Evolutionary conservation across 2,329 filamentous ascomycete genomes (phyloP).

Genomic region (Arthrinium puccinioides): DNA sequence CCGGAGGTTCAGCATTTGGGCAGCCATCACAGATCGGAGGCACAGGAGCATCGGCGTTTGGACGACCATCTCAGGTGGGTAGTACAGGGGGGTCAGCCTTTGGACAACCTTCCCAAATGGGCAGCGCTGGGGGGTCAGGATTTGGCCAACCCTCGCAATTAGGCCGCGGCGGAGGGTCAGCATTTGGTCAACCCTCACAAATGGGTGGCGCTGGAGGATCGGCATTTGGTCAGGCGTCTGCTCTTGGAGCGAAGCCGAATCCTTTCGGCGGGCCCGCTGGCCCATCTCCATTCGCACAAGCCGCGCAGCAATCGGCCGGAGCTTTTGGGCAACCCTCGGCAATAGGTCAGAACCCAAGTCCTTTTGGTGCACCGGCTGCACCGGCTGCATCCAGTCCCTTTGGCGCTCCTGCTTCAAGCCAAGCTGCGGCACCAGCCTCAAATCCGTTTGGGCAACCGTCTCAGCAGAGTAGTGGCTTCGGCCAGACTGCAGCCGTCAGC

Average conservation of each 20-base stretch:
- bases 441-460: slow-evolving; percentile 23
- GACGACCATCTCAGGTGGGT: slow-evolving; percentile 30
- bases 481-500: slow-evolving; percentile 15
- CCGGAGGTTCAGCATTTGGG: slow-evolving; percentile 13
- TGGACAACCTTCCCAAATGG: slow-evolving; percentile 21
- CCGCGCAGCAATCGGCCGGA: slow-evolving; percentile 14
- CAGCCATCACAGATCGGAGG: slow-evolving; percentile 13
- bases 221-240: neutral
- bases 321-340: slow-evolving; percentile 29
- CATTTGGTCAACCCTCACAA: slow-evolving; percentile 2
- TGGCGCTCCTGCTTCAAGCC: slow-evolving; percentile 9
- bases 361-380: slow-evolving; percentile 13
- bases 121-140: slow-evolving; percentile 17
- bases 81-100: slow-evolving; percentile 16
- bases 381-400: too few species aligned
- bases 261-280: slow-evolving; percentile 17
- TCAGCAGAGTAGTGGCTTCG: slow-evolving; percentile 24
- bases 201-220: neutral
- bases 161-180: slow-evolving; percentile 7
- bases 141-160: slow-evolving; percentile 29
- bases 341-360: slow-evolving; percentile 21
- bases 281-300: slow-evolving; percentile 23
- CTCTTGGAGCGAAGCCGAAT: slow-evolving; percentile 3
- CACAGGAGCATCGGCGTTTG: slow-evolving; percentile 22
- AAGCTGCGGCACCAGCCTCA: slow-evolving; percentile 9